Percentiles rank a stretch among this genome's conserved stretches.
Evolutionary conservation across 78 protist species (phyloP).

Genomic region (Mastigamoeba balamuthi): DNA sequence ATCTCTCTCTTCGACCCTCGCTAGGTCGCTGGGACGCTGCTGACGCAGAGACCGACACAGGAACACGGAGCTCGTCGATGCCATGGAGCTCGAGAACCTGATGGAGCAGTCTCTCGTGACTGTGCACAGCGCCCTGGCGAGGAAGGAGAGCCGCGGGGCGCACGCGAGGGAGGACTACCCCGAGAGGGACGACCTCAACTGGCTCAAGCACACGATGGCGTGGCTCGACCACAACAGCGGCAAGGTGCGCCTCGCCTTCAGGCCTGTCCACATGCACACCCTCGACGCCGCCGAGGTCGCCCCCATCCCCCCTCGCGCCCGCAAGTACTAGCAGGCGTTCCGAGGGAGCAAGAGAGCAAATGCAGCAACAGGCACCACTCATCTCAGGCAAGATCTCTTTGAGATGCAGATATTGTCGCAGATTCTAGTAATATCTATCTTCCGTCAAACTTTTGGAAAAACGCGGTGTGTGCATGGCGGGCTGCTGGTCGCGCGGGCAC

Average conservation of each 20-base stretch:
- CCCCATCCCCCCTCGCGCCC: conserved; percentile 35
- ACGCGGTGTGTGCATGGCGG: too few species aligned
- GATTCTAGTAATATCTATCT: too few species aligned
- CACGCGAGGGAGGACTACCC: conserved; percentile 97
- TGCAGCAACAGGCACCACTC: too few species aligned
- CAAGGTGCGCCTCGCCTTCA: conserved; percentile 62
- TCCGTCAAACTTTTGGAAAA: too few species aligned
- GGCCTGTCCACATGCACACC: conserved; percentile 37
- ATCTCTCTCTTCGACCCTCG: background rate
- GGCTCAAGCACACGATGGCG: conserved; percentile 95
- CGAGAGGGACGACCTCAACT: conserved; percentile 77
- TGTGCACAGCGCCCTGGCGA: conserved; percentile 83
- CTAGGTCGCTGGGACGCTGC: background rate
- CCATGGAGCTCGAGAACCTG: conserved; percentile 95
- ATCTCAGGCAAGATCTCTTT: too few species aligned
- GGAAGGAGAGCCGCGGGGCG: conserved; percentile 97
- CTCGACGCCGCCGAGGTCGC: conserved; percentile 40
- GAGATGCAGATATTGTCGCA: too few species aligned
- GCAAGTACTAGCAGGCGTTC: conserved; percentile 44
- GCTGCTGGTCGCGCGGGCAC: too few species aligned
- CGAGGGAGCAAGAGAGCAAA: too few species aligned
- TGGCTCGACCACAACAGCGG: conserved; percentile 63
- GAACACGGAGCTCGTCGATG: conserved; percentile 93
- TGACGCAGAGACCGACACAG: conserved; percentile 5
- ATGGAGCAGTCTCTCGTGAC: conserved; percentile 81